Conservation (phyloP, 805 yeast species). For the Cyberlindnera xylosilytica region DNA sequence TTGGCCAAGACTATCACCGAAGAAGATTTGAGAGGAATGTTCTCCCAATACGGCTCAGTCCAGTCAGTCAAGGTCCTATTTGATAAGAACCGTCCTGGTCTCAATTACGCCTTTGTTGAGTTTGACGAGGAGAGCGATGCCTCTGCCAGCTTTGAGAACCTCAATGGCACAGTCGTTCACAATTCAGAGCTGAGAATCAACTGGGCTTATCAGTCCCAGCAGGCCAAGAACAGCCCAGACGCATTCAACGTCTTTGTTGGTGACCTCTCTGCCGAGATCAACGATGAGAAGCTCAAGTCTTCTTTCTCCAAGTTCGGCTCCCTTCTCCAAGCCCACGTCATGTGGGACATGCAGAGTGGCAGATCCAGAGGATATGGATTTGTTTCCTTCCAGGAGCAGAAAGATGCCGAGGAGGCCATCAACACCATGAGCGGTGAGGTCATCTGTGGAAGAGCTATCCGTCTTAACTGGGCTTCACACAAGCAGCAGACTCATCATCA, state of each 20-base stretch:
- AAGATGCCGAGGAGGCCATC: slow-evolving; percentile 74
- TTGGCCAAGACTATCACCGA: slow-evolving; percentile 65
- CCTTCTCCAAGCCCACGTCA: slow-evolving; percentile 80
- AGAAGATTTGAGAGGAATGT: slow-evolving; percentile 56
- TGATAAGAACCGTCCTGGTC: slow-evolving; percentile 72
- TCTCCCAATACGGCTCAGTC: slow-evolving; percentile 59
- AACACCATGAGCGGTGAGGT: slow-evolving; percentile 70
- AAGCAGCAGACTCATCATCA: slow-evolving; percentile 39
- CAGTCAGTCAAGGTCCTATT: slow-evolving; percentile 65
- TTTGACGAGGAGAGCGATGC: slow-evolving; percentile 59
- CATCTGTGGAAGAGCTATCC: slow-evolving; percentile 70
- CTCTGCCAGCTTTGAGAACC: slow-evolving; percentile 52
- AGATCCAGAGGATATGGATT: slow-evolving; percentile 91
- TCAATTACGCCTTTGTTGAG: slow-evolving; percentile 83
- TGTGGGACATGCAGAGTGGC: slow-evolving; percentile 97
- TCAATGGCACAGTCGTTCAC: slow-evolving; percentile 53
- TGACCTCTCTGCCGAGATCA: slow-evolving; percentile 76
- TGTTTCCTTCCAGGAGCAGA: slow-evolving; percentile 64
- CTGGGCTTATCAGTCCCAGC: slow-evolving; percentile 84
- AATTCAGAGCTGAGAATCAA: slow-evolving; percentile 60
- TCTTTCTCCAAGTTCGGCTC: slow-evolving; percentile 59
- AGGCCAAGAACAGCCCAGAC: slow-evolving; percentile 49
- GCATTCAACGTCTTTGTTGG: slow-evolving; percentile 80
- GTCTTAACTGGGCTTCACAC: slow-evolving; percentile 88
- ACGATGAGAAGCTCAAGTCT: slow-evolving; percentile 64